Evolutionary conservation across 345 rosid species (phyloP), one percentile per base, ranked within the genome.

Genomic region (Hibiscus mutabilis): DNA sequence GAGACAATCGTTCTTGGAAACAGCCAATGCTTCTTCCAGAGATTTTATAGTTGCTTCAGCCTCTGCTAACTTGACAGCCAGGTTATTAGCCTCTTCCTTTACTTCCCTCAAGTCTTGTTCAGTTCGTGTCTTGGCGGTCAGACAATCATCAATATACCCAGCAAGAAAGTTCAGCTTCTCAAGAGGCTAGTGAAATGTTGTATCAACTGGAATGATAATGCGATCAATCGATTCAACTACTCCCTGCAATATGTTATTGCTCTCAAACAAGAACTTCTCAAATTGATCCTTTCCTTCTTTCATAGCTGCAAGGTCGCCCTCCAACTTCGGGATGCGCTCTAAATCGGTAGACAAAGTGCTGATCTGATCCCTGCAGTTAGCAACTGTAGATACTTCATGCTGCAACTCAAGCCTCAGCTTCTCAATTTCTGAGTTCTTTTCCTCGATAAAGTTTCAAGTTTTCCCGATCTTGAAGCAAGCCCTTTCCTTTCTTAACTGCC

Each of bases 401-500:
- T 86, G 87, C 72, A 89, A 74, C 73, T 85, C 86, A 21, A 79
- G 80, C 81, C 73, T 87, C 78, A 88, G 73, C 76, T 88, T 90
- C 81, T 86, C 85, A 53, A 83, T 85, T 73, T 86, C 91, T 49
- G 84, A 73, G 59, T 78, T 88, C 79, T 84, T 94, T 76, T 89
- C 96, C 67, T 86, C 95, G 58, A 89, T 59, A 68, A 69, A 75
- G 75, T 80, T 89, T 94, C 63, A 86, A 74, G 73, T 88, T 88
- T 75, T 94, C 91, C 61, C 85, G 82, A 80, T 94, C 98, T 81
- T 91, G 96, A 71, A 94, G 85, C 76, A 91, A 78, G 42, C 95
- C 96, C 86, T 94, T 91, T 27, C 97, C 97, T 84, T 91, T 94
- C 89, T 91, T 94, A 73, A 94, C 89, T 58, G 96, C 97, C 89